Evolutionary conservation across 2,329 filamentous ascomycete species (phyloP), one percentile per base, ranked within the genome.

Genomic region (Neocatenulostroma microsporum): DNA sequence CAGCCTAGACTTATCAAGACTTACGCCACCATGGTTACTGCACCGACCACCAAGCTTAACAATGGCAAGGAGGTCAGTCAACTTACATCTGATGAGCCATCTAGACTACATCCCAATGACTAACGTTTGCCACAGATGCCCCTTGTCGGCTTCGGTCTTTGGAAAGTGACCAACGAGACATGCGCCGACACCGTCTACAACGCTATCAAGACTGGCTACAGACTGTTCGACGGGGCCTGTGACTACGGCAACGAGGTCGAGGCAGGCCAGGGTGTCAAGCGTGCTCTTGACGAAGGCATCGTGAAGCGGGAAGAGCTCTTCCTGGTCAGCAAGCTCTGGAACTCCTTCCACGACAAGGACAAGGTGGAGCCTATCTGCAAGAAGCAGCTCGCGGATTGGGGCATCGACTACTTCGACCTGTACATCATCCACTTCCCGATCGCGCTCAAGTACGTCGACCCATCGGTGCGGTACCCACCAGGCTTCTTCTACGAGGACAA

Each of bases 251-350:
- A 89, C 61, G 84, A 89, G 63, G 76, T 76, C 50, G 82, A 87
- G 62, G 78, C 74, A 47, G 84, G 84, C 41, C 67, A 87, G 59
- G 84, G 84, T 53, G 73, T 89, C 30, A 76, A 79, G 41, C 81
- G 82, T 50, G 84, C 84, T 54, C 85, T 91, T 64, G 74, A 81
- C 57, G 84, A 91, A 8, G 82, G 84, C 28, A 62, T 89, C 40
- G 83, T 88, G 51, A 86, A 80, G 70, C 81, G 84, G 42, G 78
- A 84, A 63, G 85, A 94, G 17, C 82, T 94, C 59, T 94, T 94
- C 76, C 79, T 94, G 58, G 83, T 88, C 47, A 86, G 82, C 64
- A 94, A 94, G 72, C 80, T 94, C 40, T 94, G 87, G 86, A 85
- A 87, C 68, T 80, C 80, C 49, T 94, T 87, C 76, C 85, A 94